These are phyloP conservation scores for Boletus reticulatus DNA, from an alignment of 768 basidiomycete species.

Conservation along the genomic window DNA sequence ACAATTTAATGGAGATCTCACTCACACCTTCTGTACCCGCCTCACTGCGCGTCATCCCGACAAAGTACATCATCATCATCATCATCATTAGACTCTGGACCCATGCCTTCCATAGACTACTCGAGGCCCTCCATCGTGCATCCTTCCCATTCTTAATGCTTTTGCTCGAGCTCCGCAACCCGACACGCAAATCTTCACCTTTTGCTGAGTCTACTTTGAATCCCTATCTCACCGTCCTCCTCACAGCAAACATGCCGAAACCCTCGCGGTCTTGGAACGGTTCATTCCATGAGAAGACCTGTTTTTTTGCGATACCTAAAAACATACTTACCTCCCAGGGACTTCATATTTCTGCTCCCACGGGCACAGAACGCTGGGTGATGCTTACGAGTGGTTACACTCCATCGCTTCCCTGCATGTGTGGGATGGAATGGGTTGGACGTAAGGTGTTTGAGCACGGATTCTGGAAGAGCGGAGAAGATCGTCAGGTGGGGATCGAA, in stretches of 20 bases:
- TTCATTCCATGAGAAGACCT: slow-evolving; percentile 83
- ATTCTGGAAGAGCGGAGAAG: slow-evolving; percentile 85
- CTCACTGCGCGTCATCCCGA: slow-evolving; percentile 84
- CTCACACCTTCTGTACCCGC: slow-evolving; percentile 85
- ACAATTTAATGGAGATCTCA: slow-evolving; percentile 82
- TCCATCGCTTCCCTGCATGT: slow-evolving; percentile 74
- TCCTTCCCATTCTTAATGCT: slow-evolving; percentile 83
- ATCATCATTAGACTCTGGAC: slow-evolving; percentile 94
- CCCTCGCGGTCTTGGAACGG: slow-evolving; percentile 65
- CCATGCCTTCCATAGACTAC: slow-evolving; percentile 83
- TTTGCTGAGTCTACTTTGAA: slow-evolving; percentile 62
- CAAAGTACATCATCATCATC: slow-evolving; percentile 97
- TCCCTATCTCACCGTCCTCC: slow-evolving; percentile 91
- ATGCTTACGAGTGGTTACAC: slow-evolving; percentile 70
- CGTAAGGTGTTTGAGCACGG: slow-evolving; percentile 89
- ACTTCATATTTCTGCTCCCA: slow-evolving; percentile 29
- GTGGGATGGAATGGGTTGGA: slow-evolving; percentile 97
- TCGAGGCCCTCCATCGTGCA: slow-evolving; percentile 86
- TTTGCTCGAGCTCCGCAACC: slow-evolving; percentile 62
- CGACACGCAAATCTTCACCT: slow-evolving; percentile 56
- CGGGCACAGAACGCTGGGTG: slow-evolving; percentile 51
- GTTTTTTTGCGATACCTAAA: slow-evolving; percentile 61
- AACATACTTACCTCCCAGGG: slow-evolving; percentile 48
- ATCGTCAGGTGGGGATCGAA: slow-evolving; percentile 69
- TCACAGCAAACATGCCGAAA: slow-evolving; percentile 63